Conservation (phyloP, 202 grass and related monocot species). For the Miscanthus sacchariflorus region DNA sequence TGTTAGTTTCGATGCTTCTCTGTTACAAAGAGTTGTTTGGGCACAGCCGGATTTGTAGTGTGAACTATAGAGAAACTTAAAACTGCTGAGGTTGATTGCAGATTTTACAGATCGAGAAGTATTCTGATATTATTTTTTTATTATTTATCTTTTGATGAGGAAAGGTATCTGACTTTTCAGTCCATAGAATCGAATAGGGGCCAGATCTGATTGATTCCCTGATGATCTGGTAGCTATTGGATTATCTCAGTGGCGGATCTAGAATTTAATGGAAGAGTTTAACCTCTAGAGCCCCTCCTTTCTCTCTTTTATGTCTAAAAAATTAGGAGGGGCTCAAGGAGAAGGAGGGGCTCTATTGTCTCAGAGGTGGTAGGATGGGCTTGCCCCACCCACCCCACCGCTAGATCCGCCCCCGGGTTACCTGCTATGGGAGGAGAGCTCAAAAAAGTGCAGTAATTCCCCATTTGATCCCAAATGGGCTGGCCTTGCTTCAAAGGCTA, state of each 20-base stretch:
- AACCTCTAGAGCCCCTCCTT: no score
- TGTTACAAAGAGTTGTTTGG: constrained; percentile 4
- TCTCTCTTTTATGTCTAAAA: no score
- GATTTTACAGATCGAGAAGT: constrained; percentile 29
- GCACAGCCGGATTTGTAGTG: constrained; percentile 10
- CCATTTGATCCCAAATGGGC: neutral
- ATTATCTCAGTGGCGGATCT: neutral
- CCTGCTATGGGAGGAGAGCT: neutral
- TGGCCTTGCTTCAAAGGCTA: constrained; percentile 2
- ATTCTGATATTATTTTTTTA: neutral
- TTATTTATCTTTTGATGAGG: neutral
- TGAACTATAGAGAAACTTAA: constrained; percentile 3
- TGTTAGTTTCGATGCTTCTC: constrained; percentile 14
- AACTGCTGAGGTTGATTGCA: neutral
- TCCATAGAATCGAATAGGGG: neutral
- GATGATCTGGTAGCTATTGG: neutral
- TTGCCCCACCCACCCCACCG: no score
- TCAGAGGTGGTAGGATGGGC: no score
- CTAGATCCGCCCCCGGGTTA: neutral
- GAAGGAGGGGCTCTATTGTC: no score
- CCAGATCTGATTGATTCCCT: neutral
- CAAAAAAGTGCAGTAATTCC: neutral
- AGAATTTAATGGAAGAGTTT: no score
- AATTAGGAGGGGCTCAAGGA: no score
- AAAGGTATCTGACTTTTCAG: neutral